phyloP scores from a whole-genome alignment of 768 basidiomycete genomes.

The Lentinula aciculospora region DNA sequence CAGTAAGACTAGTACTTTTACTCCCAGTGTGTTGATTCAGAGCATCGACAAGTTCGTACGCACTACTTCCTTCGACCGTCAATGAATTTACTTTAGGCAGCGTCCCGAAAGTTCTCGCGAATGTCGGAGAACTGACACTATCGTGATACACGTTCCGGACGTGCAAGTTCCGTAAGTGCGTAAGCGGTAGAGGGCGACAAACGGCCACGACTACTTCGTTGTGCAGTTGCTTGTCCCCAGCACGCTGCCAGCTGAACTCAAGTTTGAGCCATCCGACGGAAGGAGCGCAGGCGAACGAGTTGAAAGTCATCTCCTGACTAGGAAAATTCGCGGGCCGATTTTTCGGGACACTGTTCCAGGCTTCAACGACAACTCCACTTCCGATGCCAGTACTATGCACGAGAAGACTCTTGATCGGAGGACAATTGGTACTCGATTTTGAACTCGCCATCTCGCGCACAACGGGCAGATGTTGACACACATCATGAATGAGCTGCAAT shows the following conservation, averaged over 20 bases:
- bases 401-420: background rate
- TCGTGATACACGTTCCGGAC: constrained; percentile 14
- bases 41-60: constrained; percentile 18
- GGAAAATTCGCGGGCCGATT: background rate
- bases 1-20: background rate
- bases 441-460: background rate
- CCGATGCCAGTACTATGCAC: constrained; percentile 2
- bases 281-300: constrained; percentile 8
- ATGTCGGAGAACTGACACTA: constrained; percentile 13
- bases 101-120: constrained; percentile 21
- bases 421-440: background rate
- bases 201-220: constrained; percentile 13
- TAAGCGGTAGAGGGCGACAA: constrained; percentile 19
- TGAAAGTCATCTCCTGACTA: background rate
- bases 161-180: constrained; percentile 19
- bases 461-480: background rate
- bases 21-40: constrained; percentile 9
- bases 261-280: constrained; percentile 14
- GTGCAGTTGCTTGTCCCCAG: constrained; percentile 6
- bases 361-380: constrained; percentile 5
- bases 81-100: constrained; percentile 21
- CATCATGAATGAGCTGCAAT: constrained; percentile 2
- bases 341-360: constrained; percentile 8
- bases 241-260: constrained; percentile 18
- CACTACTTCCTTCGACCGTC: constrained; percentile 16